Conservation (phyloP, 75 land plant genomes). For the Sequoiadendron giganteum region DNA sequence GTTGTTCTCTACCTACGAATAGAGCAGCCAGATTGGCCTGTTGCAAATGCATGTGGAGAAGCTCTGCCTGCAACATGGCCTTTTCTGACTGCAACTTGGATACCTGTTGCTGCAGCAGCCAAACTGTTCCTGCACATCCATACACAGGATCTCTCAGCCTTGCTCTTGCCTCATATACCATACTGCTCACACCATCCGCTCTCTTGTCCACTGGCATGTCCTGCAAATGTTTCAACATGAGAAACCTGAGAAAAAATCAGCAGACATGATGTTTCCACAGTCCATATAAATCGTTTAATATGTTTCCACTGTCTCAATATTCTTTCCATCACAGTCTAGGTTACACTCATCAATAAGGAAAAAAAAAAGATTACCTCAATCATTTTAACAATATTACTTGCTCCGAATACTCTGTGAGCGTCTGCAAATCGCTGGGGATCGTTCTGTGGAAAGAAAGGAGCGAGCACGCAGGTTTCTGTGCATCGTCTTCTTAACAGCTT, state of each 20-base stretch:
- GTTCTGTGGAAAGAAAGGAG: slow-evolving; percentile 38
- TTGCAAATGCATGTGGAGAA: not conserved
- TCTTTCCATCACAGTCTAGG: too few species aligned
- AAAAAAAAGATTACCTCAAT: slow-evolving; percentile 15
- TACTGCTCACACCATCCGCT: slow-evolving; percentile 13
- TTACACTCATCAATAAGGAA: not conserved
- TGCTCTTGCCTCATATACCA: slow-evolving; percentile 22
- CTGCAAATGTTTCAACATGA: not conserved
- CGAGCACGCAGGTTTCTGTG: slow-evolving; percentile 16
- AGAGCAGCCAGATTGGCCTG: slow-evolving; percentile 1
- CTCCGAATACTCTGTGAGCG: slow-evolving; percentile 39
- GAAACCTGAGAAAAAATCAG: too few species aligned
- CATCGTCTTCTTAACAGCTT: slow-evolving; percentile 32
- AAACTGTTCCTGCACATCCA: slow-evolving; percentile 14
- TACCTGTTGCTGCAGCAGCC: slow-evolving; percentile 11
- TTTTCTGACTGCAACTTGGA: not conserved
- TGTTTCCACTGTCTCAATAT: too few species aligned
- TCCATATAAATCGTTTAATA: not conserved
- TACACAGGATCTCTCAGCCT: slow-evolving; percentile 16
- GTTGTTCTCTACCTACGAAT: not conserved
- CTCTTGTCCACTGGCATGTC: slow-evolving; percentile 9
- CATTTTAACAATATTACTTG: slow-evolving; percentile 37
- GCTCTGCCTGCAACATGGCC: not conserved
- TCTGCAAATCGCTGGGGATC: slow-evolving; percentile 36
- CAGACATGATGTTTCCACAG: not conserved